Evolutionary conservation across 2,329 filamentous ascomycete genomes (phyloP), one percentile per base, ranked within the genome.

Genomic region (Helotiales sp.): DNA sequence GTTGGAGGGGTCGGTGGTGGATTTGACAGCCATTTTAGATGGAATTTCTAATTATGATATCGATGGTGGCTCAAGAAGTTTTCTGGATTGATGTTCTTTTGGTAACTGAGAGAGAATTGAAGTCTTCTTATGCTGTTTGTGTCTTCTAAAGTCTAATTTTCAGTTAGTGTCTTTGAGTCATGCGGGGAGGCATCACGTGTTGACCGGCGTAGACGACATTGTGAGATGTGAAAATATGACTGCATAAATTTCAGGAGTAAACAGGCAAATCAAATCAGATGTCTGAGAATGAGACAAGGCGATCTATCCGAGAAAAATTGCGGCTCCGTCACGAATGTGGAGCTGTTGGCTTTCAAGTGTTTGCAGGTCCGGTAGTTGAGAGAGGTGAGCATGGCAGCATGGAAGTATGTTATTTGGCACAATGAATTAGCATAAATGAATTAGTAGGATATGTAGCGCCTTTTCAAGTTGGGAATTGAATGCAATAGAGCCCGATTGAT

Each of bases 171-270:
- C 50, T 22, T 54, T 55, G 52, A 55, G 17, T 55, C 52, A 55
- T 55, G 28, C 52, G 52, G 52, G 52, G 52, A 55, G 30, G 15
- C 7, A 34, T 55, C 52, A 55, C 52, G 52, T 55, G 52, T 10
- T 3, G 1, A 1, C 17, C 8, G 7, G 13, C 22, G 28, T 34
- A 15, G 28, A 34, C 30, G 34, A 34, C 17, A n/a, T 2, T 20
- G 17, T 6, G 13, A 55, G 10, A 55, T 22, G 17, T 10, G n/a
- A 22, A 10, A 34, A 24, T 6, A 34, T 55, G 52, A 34, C 28
- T 22, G 26, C 52, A 55, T 15, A n/a, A 34, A 34, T n/a, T 26
- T 34, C 2, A 8, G 8, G n/a, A 8, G 11, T 34, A 34, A 7
- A 32, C 20, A 20, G 7, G 17, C n/a, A 45, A 4, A 43, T 43